Conservation (phyloP, 2,329 filamentous ascomycete species). For the Phyllosticta ampelicida region DNA sequence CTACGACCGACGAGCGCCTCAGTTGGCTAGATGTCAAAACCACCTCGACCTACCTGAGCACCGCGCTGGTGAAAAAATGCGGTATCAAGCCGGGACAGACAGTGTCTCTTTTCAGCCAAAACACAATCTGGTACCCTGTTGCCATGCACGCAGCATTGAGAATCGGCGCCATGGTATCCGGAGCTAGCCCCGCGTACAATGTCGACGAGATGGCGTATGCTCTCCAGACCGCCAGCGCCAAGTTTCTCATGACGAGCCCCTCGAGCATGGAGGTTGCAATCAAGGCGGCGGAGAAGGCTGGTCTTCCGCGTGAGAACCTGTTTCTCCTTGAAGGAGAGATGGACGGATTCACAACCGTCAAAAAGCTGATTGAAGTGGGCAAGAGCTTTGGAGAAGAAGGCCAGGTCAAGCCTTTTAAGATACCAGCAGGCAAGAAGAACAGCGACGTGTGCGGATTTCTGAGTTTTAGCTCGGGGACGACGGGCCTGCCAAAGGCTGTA, state of each 20-base stretch:
- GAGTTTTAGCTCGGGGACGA: slow-evolving; percentile 41
- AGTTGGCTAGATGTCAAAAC: slow-evolving; percentile 48
- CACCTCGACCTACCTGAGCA: slow-evolving; percentile 48
- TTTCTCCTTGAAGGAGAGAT: slow-evolving; percentile 47
- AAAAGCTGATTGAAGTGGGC: slow-evolving; percentile 35
- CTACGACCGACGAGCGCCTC: slow-evolving; percentile 47
- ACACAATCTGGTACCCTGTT: slow-evolving; percentile 58
- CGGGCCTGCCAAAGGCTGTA: slow-evolving; percentile 39
- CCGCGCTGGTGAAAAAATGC: slow-evolving; percentile 46
- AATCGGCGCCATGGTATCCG: slow-evolving; percentile 46
- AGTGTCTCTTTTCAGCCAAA: slow-evolving; percentile 51
- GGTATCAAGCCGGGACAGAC: slow-evolving; percentile 45
- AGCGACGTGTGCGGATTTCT: slow-evolving; percentile 45
- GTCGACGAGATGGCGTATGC: slow-evolving; percentile 59
- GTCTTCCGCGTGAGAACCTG: slow-evolving; percentile 41
- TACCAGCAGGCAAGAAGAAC: slow-evolving; percentile 45
- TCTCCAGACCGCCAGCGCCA: slow-evolving; percentile 46
- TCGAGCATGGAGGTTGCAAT: slow-evolving; percentile 45
- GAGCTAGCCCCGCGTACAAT: slow-evolving; percentile 55
- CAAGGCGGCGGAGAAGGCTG: slow-evolving; percentile 43
- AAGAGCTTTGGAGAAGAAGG: slow-evolving; percentile 30
- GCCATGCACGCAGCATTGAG: slow-evolving; percentile 48
- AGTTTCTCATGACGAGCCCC: slow-evolving; percentile 47
- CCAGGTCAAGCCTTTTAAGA: slow-evolving; percentile 39
- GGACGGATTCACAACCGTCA: slow-evolving; percentile 39